phyloP scores from a whole-genome alignment of 2,329 filamentous ascomycete genomes.

The Pseudodiploospora longispora region DNA sequence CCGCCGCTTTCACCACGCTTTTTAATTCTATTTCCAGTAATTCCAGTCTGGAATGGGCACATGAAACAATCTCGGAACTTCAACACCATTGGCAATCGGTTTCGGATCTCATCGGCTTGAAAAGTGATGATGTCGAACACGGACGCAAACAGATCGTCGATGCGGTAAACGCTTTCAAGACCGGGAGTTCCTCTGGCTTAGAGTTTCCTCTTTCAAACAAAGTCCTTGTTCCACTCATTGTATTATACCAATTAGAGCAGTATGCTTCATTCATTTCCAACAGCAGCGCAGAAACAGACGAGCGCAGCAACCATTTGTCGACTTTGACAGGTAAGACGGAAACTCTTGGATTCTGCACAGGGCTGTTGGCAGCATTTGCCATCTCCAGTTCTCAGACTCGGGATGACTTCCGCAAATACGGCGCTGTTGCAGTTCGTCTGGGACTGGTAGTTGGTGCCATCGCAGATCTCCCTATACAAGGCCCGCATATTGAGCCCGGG shows the following conservation, averaged over 20 bases:
- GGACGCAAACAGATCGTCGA: neutral
- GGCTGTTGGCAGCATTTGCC: constrained; percentile 29
- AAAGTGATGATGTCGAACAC: neutral
- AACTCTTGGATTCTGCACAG: constrained; percentile 29
- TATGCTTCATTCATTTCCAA: constrained; percentile 14
- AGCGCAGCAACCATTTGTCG: neutral
- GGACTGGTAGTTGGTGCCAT: constrained; percentile 29
- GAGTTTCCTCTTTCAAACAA: constrained; percentile 18
- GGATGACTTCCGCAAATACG: constrained; percentile 24
- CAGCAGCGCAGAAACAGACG: neutral
- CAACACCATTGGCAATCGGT: neutral
- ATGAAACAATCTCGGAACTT: neutral
- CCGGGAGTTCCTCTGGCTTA: neutral
- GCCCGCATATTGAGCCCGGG: constrained; percentile 11
- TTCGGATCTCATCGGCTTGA: neutral
- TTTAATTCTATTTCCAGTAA: neutral
- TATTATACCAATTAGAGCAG: constrained; percentile 28
- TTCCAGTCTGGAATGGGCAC: neutral
- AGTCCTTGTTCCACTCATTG: constrained; percentile 28
- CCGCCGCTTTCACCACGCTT: neutral
- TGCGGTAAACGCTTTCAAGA: neutral
- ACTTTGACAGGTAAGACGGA: constrained; percentile 2
- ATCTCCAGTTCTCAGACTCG: constrained; percentile 21
- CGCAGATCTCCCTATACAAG: constrained; percentile 21
- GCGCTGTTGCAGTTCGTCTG: constrained; percentile 28